Evolutionary conservation across 2,329 filamentous ascomycete genomes (phyloP).

Genomic region (Trichothecium sympodiale): DNA sequence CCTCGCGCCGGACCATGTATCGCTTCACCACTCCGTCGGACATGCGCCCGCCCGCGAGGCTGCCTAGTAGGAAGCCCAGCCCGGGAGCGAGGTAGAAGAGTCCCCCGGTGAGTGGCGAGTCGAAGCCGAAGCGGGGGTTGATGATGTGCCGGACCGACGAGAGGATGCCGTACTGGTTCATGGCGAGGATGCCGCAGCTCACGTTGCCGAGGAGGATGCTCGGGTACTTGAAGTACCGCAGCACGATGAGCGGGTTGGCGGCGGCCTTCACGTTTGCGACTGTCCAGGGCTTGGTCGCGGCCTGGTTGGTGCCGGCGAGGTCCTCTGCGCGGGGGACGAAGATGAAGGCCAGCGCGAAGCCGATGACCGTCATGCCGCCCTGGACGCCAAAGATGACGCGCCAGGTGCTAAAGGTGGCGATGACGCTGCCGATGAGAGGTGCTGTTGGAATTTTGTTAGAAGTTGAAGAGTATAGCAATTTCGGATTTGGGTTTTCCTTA

Average conservation of each 20-base stretch:
- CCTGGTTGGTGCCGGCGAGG: slow-evolving; percentile 4
- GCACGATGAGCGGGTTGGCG: slow-evolving; percentile 15
- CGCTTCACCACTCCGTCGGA: slow-evolving; percentile 28
- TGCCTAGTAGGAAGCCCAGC: slow-evolving; percentile 53
- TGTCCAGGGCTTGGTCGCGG: not conserved
- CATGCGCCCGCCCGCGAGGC: slow-evolving; percentile 48
- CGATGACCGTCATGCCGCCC: slow-evolving; percentile 14
- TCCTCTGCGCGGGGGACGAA: slow-evolving; percentile 11
- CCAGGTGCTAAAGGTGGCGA: slow-evolving; percentile 16
- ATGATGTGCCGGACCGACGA: slow-evolving; percentile 56
- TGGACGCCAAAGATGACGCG: slow-evolving; percentile 13
- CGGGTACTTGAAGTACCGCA: slow-evolving; percentile 13
- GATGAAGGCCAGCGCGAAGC: slow-evolving; percentile 11
- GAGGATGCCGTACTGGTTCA: slow-evolving; percentile 39
- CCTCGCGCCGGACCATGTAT: slow-evolving; percentile 24
- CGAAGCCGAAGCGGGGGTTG: slow-evolving; percentile 56
- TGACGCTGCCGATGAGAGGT: slow-evolving; percentile 13
- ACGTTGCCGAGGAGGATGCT: slow-evolving; percentile 13
- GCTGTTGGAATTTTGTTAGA: slow-evolving; percentile 1
- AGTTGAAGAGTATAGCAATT: too few relatives aligned
- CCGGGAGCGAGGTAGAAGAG: slow-evolving; percentile 62
- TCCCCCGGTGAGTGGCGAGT: slow-evolving; percentile 48
- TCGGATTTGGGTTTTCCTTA: too few relatives aligned
- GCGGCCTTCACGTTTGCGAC: slow-evolving; percentile 2
- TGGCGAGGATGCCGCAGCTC: slow-evolving; percentile 12